These are phyloP conservation scores for Cinnamomum micranthum DNA, from an alignment of 164 flowering plant species.

Conservation along the genomic window DNA sequence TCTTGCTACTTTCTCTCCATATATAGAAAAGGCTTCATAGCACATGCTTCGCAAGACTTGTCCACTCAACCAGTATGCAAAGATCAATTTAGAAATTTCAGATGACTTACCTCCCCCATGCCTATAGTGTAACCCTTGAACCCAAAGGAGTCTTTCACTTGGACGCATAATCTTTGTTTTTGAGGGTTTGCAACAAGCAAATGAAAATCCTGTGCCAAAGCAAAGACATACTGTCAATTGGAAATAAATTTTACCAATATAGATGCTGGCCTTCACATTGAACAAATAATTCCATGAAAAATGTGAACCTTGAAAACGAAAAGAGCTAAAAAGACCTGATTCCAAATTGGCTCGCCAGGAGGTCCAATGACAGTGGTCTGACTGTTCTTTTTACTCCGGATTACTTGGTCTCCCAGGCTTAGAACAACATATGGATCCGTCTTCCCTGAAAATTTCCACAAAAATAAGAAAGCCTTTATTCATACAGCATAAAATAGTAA, in stretches of 20 bases:
- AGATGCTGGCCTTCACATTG: neutral
- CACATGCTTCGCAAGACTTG: neutral
- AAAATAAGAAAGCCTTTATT: neutral
- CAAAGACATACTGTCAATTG: slow-evolving; percentile 9
- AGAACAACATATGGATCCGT: slow-evolving; percentile 92
- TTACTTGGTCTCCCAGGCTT: slow-evolving; percentile 77
- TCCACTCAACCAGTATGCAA: neutral
- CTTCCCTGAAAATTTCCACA: slow-evolving; percentile 51
- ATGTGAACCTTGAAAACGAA: no score
- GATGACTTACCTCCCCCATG: slow-evolving; percentile 66
- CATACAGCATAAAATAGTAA: neutral
- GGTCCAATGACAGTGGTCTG: slow-evolving; percentile 95
- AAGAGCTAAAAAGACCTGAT: slow-evolving; percentile 51
- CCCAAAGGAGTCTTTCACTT: slow-evolving; percentile 83
- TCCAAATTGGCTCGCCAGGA: slow-evolving; percentile 98
- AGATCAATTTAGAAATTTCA: slow-evolving; percentile 1
- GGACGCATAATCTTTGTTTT: slow-evolving; percentile 60
- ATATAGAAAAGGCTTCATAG: neutral
- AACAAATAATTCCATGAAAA: neutral
- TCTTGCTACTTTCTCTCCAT: neutral
- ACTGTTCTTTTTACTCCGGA: slow-evolving; percentile 93
- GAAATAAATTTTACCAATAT: neutral
- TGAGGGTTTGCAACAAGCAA: slow-evolving; percentile 81
- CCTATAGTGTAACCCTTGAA: slow-evolving; percentile 71
- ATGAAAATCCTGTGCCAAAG: slow-evolving; percentile 73